phyloP scores from a whole-genome alignment of 345 rosid species.

The Aquilaria malaccensis region DNA sequence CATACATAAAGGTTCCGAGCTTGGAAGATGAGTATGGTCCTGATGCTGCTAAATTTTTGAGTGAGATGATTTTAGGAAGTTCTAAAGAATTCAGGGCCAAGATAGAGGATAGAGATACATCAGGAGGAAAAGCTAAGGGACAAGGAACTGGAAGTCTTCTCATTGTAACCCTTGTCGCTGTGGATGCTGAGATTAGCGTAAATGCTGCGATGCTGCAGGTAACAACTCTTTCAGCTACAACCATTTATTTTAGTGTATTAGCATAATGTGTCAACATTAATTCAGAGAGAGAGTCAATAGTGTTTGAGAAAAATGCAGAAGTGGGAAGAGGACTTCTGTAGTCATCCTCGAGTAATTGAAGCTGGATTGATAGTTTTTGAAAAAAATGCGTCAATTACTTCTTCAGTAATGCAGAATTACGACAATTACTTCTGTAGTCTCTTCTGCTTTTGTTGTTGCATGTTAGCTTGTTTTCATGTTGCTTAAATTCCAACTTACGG shows the following conservation, averaged over 20 bases:
- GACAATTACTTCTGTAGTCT: not conserved
- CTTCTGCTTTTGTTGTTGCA: not conserved
- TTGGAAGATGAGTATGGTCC: slow-evolving; percentile 77
- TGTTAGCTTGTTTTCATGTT: not conserved
- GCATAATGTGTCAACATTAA: no score
- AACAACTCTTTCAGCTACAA: slow-evolving; percentile 16
- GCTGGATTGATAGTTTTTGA: no score
- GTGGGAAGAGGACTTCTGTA: no score
- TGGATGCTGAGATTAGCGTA: slow-evolving; percentile 69
- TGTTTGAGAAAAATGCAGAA: not conserved
- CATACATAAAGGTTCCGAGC: slow-evolving; percentile 81
- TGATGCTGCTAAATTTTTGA: slow-evolving; percentile 81
- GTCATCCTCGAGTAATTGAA: no score
- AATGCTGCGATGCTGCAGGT: slow-evolving; percentile 94
- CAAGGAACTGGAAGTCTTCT: slow-evolving; percentile 87
- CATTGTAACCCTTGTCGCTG: slow-evolving; percentile 60
- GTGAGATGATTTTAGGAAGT: slow-evolving; percentile 48
- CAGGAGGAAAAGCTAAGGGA: slow-evolving; percentile 89
- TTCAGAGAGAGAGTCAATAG: not conserved
- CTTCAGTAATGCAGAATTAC: no score
- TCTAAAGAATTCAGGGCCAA: slow-evolving; percentile 68
- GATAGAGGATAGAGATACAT: slow-evolving; percentile 78
- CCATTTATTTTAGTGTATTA: not conserved
- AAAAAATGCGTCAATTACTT: no score
- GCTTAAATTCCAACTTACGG: not conserved